Base-by-base conservation (phyloP, 1,284 basidiomycete genomes). In the Psilocybe mexicana region DNA sequence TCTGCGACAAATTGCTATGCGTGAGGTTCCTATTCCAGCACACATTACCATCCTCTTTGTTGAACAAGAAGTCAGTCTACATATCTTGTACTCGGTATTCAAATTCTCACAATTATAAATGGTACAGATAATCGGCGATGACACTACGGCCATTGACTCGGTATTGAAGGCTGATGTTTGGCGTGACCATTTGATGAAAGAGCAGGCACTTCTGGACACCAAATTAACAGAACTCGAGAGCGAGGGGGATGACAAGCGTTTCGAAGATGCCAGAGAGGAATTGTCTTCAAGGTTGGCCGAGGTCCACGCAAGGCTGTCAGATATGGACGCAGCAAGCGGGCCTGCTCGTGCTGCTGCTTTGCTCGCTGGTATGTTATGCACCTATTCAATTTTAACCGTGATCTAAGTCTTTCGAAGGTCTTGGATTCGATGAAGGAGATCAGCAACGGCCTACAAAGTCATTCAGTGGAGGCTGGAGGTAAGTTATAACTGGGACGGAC, bases 401-500 rank as follows among this genome's bases (percentile, higher is more conserved):
- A 12, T 18, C 44, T 24, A 33, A 0, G 46, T 52, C 30, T 43
- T 23, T 62, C 25, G 46, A 12, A 89, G 90, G 90, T 69, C 84
- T 99, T 28, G 96, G 96, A 11, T 98, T 98, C 76, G 85, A 85
- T 62, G 92, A 96, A 68, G 78, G 79, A 14, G 96, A 98, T 72
- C 96, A 98, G 74, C 80, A 85, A 61, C 81, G 82, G 65, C 86
- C 86, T 30, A 96, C 94, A 3, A 89, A 77, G 70, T 87, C 92
- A 1, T 99, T 99, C 81, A 97, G 94, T 72, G 96, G 97, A 80
- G 96, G 97, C 78, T 98, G 95, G 95, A 81, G 92, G 88, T 88
- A 61, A 61, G 81, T 71, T 14, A 24, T 74, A 18, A 28, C 36
- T 24, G 38, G 28, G 48, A 36, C 38, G 38, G 38, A 40, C 10